Evolutionary conservation across 2,329 filamentous ascomycete species (phyloP).

Genomic region (Cercospora brassicicola): DNA sequence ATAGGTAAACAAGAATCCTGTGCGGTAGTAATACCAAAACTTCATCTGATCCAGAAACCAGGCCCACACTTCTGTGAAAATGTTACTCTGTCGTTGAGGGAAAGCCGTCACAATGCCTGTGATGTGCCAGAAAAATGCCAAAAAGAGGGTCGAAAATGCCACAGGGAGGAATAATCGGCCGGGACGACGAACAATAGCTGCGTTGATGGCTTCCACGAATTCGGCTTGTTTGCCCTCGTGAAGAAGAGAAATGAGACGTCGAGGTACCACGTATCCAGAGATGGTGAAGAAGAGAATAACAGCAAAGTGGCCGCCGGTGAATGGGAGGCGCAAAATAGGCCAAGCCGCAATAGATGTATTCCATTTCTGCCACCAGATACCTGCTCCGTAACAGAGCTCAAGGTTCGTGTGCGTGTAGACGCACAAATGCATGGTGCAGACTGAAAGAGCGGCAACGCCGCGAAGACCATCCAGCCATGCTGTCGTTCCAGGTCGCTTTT

Average conservation of each 20-base stretch:
- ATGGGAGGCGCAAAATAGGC: slow-evolving; percentile 60
- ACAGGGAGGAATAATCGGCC: slow-evolving; percentile 53
- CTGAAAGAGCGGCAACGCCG: slow-evolving; percentile 65
- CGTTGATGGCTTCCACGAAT: slow-evolving; percentile 47
- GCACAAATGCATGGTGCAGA: slow-evolving; percentile 63
- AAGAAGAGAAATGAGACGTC: slow-evolving; percentile 43
- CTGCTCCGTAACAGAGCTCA: slow-evolving; percentile 36
- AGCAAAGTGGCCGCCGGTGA: slow-evolving; percentile 62
- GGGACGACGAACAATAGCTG: slow-evolving; percentile 53
- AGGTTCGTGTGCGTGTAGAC: slow-evolving; percentile 57
- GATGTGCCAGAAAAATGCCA: slow-evolving; percentile 55
- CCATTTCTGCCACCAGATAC: slow-evolving; percentile 41
- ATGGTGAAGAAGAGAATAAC: slow-evolving; percentile 55
- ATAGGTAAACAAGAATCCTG: slow-evolving; percentile 33
- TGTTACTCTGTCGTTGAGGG: slow-evolving; percentile 40
- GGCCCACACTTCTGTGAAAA: slow-evolving; percentile 52
- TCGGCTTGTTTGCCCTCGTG: slow-evolving; percentile 39
- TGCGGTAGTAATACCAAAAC: slow-evolving; percentile 65
- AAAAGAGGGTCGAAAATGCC: slow-evolving; percentile 56
- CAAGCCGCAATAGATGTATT: slow-evolving; percentile 50
- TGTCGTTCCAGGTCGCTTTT: slow-evolving; percentile 40
- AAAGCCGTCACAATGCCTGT: slow-evolving; percentile 49
- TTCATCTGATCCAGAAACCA: slow-evolving; percentile 61
- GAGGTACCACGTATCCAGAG: slow-evolving; percentile 52
- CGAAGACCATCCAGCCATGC: slow-evolving; percentile 64